A percentile compares a stretch with the other conserved stretches of the same genome.
Conservation (phyloP, 2,329 filamentous ascomycete species). For the Aspergillus chevalieri region DNA sequence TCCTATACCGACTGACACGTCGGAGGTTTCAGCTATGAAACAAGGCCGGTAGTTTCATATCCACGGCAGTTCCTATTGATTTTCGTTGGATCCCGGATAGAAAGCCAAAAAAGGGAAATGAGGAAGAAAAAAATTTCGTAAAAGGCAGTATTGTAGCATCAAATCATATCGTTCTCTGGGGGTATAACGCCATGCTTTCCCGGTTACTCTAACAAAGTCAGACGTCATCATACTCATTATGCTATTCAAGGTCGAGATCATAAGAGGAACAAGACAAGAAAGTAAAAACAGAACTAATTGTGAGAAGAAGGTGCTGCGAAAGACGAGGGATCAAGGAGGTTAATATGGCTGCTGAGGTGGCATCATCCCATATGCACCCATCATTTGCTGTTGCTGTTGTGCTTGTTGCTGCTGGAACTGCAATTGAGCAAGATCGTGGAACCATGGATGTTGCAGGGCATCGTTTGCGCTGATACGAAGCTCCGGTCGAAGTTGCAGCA, state of each 20-base stretch:
- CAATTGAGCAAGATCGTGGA: slow-evolving; percentile 58
- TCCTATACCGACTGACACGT: not conserved
- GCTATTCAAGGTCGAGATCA: slow-evolving; percentile 4
- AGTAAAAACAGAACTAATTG: not conserved
- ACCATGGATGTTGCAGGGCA: slow-evolving; percentile 88
- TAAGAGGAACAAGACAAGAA: not conserved
- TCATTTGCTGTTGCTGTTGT: slow-evolving; percentile 33
- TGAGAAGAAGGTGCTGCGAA: not conserved
- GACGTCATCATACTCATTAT: slow-evolving; percentile 23
- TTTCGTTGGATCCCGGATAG: not conserved
- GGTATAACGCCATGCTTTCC: slow-evolving; percentile 27
- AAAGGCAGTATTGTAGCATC: not conserved
- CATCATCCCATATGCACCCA: slow-evolving; percentile 34
- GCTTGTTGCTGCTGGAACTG: slow-evolving; percentile 46
- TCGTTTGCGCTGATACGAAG: slow-evolving; percentile 82
- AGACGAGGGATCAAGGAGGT: not conserved
- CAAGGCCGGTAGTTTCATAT: not conserved
- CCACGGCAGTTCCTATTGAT: not conserved
- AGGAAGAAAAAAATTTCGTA: slow-evolving; percentile 6
- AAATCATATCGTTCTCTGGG: slow-evolving; percentile 10
- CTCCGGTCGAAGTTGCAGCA: slow-evolving; percentile 90
- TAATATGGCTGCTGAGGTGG: slow-evolving; percentile 32
- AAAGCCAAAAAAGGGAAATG: not conserved
- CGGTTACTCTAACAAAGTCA: slow-evolving; percentile 17
- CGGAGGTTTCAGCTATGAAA: not conserved